These are phyloP conservation scores for Pseudohyphozyma bogoriensis DNA, from an alignment of 768 basidiomycete genomes.

Conservation along the genomic window DNA sequence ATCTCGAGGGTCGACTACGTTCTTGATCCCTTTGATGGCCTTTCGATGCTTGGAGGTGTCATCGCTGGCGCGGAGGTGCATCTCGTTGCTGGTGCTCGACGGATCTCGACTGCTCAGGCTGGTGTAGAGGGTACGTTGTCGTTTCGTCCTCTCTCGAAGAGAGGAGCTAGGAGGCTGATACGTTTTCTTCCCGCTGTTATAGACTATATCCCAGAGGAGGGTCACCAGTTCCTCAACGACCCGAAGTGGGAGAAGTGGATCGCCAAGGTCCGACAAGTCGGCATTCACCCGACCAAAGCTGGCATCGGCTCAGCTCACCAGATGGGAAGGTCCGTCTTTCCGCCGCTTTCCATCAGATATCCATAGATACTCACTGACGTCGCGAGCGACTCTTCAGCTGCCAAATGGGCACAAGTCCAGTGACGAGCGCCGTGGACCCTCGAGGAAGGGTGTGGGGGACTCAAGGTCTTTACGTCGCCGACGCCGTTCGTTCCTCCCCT, in stretches of 20 bases:
- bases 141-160: too few species aligned
- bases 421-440: constrained; percentile 31
- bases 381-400: constrained; percentile 22
- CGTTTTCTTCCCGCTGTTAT: too few species aligned
- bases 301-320: constrained; percentile 31
- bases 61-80: constrained; percentile 27
- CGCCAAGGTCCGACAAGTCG: constrained; percentile 22
- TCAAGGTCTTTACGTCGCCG: constrained; percentile 34
- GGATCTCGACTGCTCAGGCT: constrained; percentile 27
- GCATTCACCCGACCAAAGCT: background rate
- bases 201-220: constrained; percentile 7
- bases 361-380: too few species aligned
- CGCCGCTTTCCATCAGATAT: too few species aligned
- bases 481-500: constrained; percentile 22
- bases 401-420: constrained; percentile 31
- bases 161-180: too few species aligned
- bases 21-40: constrained; percentile 27
- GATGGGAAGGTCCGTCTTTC: constrained; percentile 31
- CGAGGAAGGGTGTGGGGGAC: constrained; percentile 34
- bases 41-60: constrained; percentile 22
- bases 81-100: constrained; percentile 26
- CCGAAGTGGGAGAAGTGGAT: constrained; percentile 26
- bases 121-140: constrained; percentile 20
- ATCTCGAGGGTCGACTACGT: constrained; percentile 28
- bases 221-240: constrained; percentile 18